Evolutionary conservation across 148 eudicot genomes (phyloP).

Genomic region (Rhododendron mucronatum): DNA sequence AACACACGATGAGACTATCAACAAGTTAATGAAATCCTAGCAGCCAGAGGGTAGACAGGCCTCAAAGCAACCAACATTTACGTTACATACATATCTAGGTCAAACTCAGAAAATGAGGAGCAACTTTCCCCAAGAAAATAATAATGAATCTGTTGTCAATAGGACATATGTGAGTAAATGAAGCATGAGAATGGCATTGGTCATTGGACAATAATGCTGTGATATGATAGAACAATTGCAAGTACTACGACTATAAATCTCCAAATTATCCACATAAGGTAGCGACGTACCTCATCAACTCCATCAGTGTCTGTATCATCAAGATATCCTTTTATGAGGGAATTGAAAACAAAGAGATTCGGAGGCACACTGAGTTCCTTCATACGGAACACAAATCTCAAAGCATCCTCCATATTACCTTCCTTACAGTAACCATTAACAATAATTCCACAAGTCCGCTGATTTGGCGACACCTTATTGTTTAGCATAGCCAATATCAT

Average conservation of each 20-base stretch:
- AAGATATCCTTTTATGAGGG: conserved; percentile 80
- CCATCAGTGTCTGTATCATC: conserved; percentile 64
- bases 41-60: neutral
- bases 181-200: neutral
- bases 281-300: conserved; percentile 70
- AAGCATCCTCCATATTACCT: conserved; percentile 74
- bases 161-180: neutral
- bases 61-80: neutral
- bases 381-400: conserved; percentile 77
- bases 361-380: conserved; percentile 67
- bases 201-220: neutral
- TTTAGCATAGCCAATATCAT: conserved; percentile 71
- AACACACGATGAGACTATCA: neutral
- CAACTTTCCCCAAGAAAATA: neutral
- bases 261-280: neutral
- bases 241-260: neutral
- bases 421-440: conserved; percentile 79
- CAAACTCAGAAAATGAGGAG: neutral
- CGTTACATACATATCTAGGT: neutral
- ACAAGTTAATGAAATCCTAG: neutral
- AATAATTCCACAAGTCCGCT: conserved; percentile 86
- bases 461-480: conserved; percentile 57
- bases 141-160: neutral
- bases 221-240: neutral
- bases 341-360: conserved; percentile 72